Conservation (phyloP, 352 stramenopile genomes). For the Globisporangium radiosum region DNA sequence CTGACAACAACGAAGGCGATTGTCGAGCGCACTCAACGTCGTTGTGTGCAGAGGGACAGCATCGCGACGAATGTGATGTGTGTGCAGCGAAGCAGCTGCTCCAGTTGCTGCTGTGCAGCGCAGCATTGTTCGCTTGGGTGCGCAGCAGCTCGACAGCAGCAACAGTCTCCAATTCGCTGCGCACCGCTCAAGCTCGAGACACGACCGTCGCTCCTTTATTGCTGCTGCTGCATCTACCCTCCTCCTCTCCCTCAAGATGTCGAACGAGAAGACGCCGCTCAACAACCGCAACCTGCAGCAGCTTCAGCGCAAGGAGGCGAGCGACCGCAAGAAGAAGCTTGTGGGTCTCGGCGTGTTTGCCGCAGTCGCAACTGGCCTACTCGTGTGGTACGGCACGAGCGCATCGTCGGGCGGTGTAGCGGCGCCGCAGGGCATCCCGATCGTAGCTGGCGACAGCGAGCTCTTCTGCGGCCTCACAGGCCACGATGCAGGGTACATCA, state of each 20-base stretch:
- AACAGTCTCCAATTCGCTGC: too few species aligned
- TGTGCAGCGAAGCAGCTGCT: too few species aligned
- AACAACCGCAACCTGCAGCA: conserved; percentile 17
- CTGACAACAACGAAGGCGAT: too few species aligned
- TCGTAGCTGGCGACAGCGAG: neutral
- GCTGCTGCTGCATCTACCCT: too few species aligned
- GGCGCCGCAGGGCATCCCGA: conserved; percentile 2
- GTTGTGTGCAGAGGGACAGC: too few species aligned
- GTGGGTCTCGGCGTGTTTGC: conserved; percentile 9
- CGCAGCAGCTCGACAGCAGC: too few species aligned
- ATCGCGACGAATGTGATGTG: too few species aligned
- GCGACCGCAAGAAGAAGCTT: conserved; percentile 14
- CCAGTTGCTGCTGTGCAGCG: too few species aligned
- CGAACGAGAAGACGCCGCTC: conserved; percentile 11
- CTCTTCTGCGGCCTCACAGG: conserved; percentile 22
- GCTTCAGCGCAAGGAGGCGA: conserved; percentile 9
- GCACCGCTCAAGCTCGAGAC: too few species aligned
- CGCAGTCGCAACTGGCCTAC: conserved; percentile 1
- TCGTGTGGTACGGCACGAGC: conserved; percentile 13
- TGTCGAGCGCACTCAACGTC: too few species aligned
- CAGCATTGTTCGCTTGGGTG: too few species aligned
- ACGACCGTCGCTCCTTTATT: too few species aligned
- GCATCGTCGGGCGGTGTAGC: neutral
- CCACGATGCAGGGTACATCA: conserved; percentile 31
- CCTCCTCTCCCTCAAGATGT: neutral